Conservation (phyloP, 2,329 filamentous ascomycete genomes). For the Anthostomella pinea region DNA sequence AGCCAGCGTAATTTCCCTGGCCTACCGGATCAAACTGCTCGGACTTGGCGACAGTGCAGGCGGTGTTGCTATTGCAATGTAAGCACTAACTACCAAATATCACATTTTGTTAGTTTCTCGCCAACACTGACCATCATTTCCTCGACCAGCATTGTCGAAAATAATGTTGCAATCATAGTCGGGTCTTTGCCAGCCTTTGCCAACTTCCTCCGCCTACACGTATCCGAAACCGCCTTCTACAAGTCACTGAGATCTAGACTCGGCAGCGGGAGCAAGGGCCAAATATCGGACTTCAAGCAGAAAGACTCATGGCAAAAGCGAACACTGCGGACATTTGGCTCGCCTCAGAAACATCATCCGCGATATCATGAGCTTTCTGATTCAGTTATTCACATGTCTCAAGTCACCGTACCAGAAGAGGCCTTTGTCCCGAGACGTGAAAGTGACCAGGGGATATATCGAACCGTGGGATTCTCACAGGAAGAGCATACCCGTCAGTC, state of each 20-base stretch:
- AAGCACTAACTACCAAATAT: not conserved
- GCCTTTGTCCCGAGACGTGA: too few species aligned
- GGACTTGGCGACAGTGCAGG: too few species aligned
- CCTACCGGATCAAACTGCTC: too few species aligned
- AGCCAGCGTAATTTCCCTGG: conserved; percentile 2
- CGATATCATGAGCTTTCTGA: too few species aligned
- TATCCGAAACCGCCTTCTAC: not conserved
- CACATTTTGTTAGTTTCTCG: too few species aligned
- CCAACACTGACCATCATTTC: not conserved
- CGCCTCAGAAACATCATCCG: too few species aligned
- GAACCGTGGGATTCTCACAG: too few species aligned
- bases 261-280: not conserved
- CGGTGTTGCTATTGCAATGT: too few species aligned
- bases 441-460: too few species aligned
- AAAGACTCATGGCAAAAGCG: not conserved
- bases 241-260: not conserved
- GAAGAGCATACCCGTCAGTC: too few species aligned
- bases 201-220: not conserved
- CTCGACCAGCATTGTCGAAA: not conserved
- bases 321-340: not conserved
- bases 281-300: not conserved
- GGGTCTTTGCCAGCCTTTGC: not conserved
- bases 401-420: too few species aligned
- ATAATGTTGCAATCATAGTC: not conserved
- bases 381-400: too few species aligned